Base-by-base conservation (phyloP, 331 rosid species). In the Saraca asoca region DNA sequence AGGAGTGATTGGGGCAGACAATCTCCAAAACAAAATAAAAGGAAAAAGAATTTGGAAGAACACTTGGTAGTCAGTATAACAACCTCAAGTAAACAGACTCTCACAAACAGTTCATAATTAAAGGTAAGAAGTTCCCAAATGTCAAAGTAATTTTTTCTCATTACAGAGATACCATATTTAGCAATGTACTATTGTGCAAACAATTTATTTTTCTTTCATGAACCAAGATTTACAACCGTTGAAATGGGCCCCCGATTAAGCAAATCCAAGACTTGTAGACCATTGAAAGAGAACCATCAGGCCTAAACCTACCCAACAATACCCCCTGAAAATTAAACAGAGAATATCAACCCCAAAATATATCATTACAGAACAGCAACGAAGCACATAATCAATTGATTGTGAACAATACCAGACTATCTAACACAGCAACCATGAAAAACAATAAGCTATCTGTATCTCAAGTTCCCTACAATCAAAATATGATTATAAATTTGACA, bases 231-330 rank as follows among this genome's bases (percentile, higher is more conserved):
- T 39, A 39, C 11, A 39, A 39, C 43, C 43, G 9, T 10, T 4
- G 43, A 39, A n/a, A n/a, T n/a, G n/a, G n/a, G n/a, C n/a, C n/a
- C 43, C 10, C 1, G 31, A 24, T 24, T 24, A 39, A 39, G 43
- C 43, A 39, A 39, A 39, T 39, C 11, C 49, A 49, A 17, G 58
- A 64, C 46, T n/a, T 33, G 12, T 16, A 42, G 46, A 45, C 56
- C 55, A 68, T 6, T 56, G 24, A 29, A 53, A 42, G 43, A 24
- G 42, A 44, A 43, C 72, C 9, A n/a, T n/a, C 52, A 14, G 52
- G 5, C 42, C 72, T 66, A 63, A 51, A 53, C 64, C 52, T 19
- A 54, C n/a, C 18, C 41, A 53, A 41, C 9, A 13, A 12, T 19
- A 41, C 39, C 41, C 12, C 31, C 17, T 33, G 20, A 44, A 12